Conservation (phyloP, 1,284 basidiomycete species). For the Papiliotrema fonsecae region DNA sequence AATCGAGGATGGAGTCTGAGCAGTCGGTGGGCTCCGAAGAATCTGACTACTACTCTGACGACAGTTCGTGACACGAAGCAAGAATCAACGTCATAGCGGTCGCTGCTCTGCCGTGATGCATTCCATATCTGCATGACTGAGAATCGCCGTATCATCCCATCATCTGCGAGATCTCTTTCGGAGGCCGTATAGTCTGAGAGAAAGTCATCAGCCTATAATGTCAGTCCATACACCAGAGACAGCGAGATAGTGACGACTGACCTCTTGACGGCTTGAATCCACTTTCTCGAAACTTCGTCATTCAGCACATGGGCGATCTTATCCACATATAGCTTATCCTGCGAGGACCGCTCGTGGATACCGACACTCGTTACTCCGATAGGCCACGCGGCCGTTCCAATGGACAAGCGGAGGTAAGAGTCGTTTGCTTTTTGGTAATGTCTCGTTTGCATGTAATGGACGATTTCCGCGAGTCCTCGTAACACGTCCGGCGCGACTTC, state of each 20-base stretch:
- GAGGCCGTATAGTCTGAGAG: constrained; percentile 89
- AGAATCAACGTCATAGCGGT: no score
- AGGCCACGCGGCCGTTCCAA: constrained; percentile 99
- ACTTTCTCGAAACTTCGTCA: constrained; percentile 97
- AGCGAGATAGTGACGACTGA: constrained; percentile 42
- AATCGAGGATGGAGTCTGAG: no score
- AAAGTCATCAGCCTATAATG: constrained; percentile 74
- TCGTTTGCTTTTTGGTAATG: constrained; percentile 95
- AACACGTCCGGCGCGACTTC: constrained; percentile 80
- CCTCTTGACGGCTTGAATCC: constrained; percentile 97
- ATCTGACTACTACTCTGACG: no score
- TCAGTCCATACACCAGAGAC: neutral
- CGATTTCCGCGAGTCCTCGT: constrained; percentile 85
- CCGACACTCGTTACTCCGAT: constrained; percentile 99
- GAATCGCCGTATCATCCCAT: constrained; percentile 61
- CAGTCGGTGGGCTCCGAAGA: no score
- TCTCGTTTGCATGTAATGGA: constrained; percentile 91
- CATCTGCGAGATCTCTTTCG: constrained; percentile 79
- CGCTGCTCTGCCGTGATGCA: no score
- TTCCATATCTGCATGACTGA: neutral
- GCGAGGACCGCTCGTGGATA: constrained; percentile 94
- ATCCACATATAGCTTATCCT: constrained; percentile 94
- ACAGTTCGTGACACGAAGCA: no score
- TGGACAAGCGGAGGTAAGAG: constrained; percentile 90
- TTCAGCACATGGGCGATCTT: constrained; percentile 95